Percentiles rank a stretch among this genome's conserved stretches.
These are phyloP conservation scores for Aegle marmelos DNA, from an alignment of 345 rosid species.

Conservation along the genomic window DNA sequence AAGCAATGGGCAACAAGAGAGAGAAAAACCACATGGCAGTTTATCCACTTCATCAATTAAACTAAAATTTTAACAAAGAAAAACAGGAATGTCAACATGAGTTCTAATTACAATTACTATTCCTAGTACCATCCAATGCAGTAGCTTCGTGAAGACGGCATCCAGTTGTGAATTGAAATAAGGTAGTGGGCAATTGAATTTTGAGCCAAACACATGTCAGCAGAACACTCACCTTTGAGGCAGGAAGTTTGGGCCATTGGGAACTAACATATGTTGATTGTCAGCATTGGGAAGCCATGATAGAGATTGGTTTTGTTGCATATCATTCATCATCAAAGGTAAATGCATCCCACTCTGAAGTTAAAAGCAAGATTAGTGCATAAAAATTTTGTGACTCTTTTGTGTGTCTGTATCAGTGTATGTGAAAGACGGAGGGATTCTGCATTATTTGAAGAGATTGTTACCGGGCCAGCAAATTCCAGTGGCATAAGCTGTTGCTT, in stretches of 20 bases:
- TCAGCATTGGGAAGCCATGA: slow-evolving; percentile 71
- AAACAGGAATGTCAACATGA: not conserved
- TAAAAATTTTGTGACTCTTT: slow-evolving; percentile 13
- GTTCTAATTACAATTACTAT: not conserved
- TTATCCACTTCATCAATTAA: not conserved
- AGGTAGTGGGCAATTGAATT: not conserved
- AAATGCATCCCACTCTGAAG: slow-evolving; percentile 57
- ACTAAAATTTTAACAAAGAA: not conserved
- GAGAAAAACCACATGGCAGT: not conserved
- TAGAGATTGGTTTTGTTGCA: slow-evolving; percentile 59
- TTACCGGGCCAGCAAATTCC: slow-evolving; percentile 64
- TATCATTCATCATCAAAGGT: slow-evolving; percentile 53
- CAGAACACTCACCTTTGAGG: slow-evolving; percentile 44
- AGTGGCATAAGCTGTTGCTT: slow-evolving; percentile 57
- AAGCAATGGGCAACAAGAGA: slow-evolving; percentile 9
- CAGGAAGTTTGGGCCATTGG: slow-evolving; percentile 52
- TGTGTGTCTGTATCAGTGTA: not conserved
- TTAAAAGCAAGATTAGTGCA: slow-evolving; percentile 21
- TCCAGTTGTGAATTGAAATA: not conserved
- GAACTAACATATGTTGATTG: slow-evolving; percentile 51
- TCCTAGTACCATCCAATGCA: not conserved
- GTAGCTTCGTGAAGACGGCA: not conserved
- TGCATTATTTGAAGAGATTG: slow-evolving; percentile 1
- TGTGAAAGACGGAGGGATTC: not conserved
- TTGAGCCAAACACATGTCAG: not conserved